These are phyloP conservation scores for Plenodomus biglobosus DNA, from an alignment of 2,329 filamentous ascomycete species.

Conservation along the genomic window DNA sequence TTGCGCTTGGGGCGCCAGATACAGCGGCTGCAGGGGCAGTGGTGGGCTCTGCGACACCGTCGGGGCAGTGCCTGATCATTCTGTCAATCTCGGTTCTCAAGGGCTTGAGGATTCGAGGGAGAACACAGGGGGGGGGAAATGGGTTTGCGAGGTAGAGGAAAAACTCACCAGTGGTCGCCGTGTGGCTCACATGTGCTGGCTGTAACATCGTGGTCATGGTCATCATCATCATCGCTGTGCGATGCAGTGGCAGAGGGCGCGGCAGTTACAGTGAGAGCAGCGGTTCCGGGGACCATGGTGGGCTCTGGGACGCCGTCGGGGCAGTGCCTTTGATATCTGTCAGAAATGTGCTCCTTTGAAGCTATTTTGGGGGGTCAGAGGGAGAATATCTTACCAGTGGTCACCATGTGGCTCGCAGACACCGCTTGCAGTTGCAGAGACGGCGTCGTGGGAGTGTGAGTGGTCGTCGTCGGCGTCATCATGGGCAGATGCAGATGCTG, in stretches of 20 bases:
- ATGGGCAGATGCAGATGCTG: conserved; percentile 2
- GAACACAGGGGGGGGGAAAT: too few species aligned
- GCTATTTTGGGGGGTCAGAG: background rate
- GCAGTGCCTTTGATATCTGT: conserved; percentile 12
- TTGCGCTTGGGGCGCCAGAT: background rate
- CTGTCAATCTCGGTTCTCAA: too few species aligned
- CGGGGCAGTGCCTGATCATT: conserved; percentile 18
- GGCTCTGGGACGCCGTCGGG: conserved; percentile 30
- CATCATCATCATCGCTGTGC: conserved; percentile 19
- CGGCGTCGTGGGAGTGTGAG: conserved; percentile 8
- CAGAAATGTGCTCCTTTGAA: too few species aligned
- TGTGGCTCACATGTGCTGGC: conserved; percentile 33
- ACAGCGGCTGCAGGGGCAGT: conserved; percentile 14
- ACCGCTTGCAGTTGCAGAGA: conserved; percentile 11
- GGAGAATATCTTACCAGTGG: conserved; percentile 16
- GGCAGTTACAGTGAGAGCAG: background rate
- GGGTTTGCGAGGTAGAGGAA: too few species aligned
- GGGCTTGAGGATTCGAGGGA: too few species aligned
- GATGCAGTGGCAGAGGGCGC: conserved; percentile 10
- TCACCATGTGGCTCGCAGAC: conserved; percentile 29
- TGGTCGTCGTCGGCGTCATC: conserved; percentile 8
- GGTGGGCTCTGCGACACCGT: conserved; percentile 29
- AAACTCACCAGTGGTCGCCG: conserved; percentile 23
- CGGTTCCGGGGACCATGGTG: conserved; percentile 17
- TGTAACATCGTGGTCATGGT: conserved; percentile 28